Conservation (phyloP, 768 basidiomycete species). For the Mycena sanguinolenta region DNA sequence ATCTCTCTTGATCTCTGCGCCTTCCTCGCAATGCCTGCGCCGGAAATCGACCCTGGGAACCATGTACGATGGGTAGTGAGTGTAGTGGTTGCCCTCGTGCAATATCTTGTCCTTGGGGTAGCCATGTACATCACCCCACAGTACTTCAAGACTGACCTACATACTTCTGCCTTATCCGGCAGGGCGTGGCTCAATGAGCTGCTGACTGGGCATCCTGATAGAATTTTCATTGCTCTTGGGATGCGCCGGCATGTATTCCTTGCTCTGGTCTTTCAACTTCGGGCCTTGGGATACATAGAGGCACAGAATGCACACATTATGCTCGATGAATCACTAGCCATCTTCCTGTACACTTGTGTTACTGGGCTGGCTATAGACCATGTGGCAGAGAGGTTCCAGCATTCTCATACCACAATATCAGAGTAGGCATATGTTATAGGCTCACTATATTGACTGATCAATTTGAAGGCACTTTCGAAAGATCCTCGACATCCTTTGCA, state of each 20-base stretch:
- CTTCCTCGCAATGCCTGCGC: too few species aligned
- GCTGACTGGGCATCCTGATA: conserved; percentile 34
- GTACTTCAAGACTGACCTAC: conserved; percentile 24
- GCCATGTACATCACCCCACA: not conserved
- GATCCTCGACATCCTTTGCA: conserved; percentile 26
- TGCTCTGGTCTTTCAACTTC: conserved; percentile 27
- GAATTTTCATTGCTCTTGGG: not conserved
- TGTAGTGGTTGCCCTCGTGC: conserved; percentile 39
- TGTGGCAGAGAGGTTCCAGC: conserved; percentile 46
- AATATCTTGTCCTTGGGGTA: conserved; percentile 19
- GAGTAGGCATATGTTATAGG: too few species aligned
- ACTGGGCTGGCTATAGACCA: conserved; percentile 43
- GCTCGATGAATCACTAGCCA: conserved; percentile 46
- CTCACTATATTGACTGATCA: not conserved
- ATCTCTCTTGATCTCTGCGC: too few species aligned
- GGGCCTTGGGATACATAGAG: conserved; percentile 4
- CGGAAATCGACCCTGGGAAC: too few species aligned
- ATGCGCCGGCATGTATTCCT: conserved; percentile 32
- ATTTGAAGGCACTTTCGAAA: conserved; percentile 32
- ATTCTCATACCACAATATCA: conserved; percentile 42
- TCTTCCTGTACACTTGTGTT: conserved; percentile 45
- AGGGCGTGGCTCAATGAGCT: conserved; percentile 39
- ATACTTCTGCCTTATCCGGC: conserved; percentile 38
- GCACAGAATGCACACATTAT: conserved; percentile 21
- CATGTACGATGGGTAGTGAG: conserved; percentile 45